Evolutionary conservation across 257 asterid species (phyloP).

Genomic region (Nyctanthes arbortristis): DNA sequence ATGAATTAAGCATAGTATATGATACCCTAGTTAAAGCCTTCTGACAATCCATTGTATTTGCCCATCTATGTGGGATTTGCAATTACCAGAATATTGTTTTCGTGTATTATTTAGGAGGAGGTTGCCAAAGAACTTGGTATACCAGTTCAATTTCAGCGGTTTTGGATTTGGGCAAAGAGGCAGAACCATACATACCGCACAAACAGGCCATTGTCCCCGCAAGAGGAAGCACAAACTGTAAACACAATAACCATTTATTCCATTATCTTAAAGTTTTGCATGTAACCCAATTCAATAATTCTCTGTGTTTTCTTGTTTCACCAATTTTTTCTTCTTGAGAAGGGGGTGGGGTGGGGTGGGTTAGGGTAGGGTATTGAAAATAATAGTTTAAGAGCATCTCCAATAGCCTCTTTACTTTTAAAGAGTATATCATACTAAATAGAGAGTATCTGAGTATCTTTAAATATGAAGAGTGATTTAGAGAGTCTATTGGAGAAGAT

Average conservation of each 20-base stretch:
- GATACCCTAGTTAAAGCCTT: background rate
- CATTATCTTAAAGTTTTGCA: background rate
- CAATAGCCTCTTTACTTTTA: too few species aligned
- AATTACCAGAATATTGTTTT: background rate
- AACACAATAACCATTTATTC: constrained; percentile 13
- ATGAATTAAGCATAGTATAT: background rate
- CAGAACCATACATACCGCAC: constrained; percentile 97
- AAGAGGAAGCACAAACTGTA: constrained; percentile 86
- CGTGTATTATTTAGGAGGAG: constrained; percentile 65
- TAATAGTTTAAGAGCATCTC: too few species aligned
- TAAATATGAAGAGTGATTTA: too few species aligned
- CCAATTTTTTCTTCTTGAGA: too few species aligned
- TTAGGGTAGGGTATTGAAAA: too few species aligned
- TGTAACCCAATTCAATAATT: too few species aligned
- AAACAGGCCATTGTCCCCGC: constrained; percentile 80
- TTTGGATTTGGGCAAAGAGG: constrained; percentile 98
- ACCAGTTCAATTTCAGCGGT: constrained; percentile 88
- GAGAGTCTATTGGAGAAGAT: too few species aligned
- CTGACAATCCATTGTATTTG: background rate
- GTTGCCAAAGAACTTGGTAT: constrained; percentile 85
- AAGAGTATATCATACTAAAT: too few species aligned
- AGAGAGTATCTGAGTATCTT: too few species aligned
- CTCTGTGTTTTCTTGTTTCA: too few species aligned
- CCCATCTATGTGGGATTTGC: background rate
- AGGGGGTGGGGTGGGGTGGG: too few species aligned